Percentiles rank a stretch among this genome's conserved stretches.
Evolutionary conservation across 257 asterid genomes (phyloP).

Genomic region (Lavandula angustifolia): DNA sequence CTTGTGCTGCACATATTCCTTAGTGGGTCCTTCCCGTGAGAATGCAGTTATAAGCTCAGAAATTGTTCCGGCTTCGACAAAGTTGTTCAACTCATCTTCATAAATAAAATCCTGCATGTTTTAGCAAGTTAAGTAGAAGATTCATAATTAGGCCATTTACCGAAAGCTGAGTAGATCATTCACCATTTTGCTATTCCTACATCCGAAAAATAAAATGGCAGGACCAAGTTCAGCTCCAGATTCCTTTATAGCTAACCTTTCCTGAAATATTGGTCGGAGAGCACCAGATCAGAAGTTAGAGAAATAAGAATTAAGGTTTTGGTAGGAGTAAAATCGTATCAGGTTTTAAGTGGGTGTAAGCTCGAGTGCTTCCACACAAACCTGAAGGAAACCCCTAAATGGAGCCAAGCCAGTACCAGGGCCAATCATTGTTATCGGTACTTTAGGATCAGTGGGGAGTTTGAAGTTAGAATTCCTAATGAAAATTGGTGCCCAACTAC

Average conservation of each 20-base stretch:
- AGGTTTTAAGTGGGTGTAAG: slow-evolving; percentile 1
- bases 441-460: slow-evolving; percentile 77
- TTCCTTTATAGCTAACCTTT: slow-evolving; percentile 83
- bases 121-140: background rate
- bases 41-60: slow-evolving; percentile 85
- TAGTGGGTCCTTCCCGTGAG: slow-evolving; percentile 85
- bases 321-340: too few species aligned
- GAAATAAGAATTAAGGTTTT: slow-evolving; percentile 21
- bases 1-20: slow-evolving; percentile 96
- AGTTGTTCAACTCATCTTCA: slow-evolving; percentile 67
- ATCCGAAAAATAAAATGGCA: slow-evolving; percentile 80
- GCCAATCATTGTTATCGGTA: slow-evolving; percentile 87
- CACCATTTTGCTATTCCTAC: slow-evolving; percentile 90
- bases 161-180: slow-evolving; percentile 35
- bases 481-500: slow-evolving; percentile 86
- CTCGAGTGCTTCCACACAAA: slow-evolving; percentile 32
- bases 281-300: slow-evolving; percentile 8
- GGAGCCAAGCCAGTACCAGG: slow-evolving; percentile 99
- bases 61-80: slow-evolving; percentile 65
- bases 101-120: slow-evolving; percentile 78
- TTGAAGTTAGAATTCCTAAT: slow-evolving; percentile 83
- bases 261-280: slow-evolving; percentile 52
- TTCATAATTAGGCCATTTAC: background rate
- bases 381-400: slow-evolving; percentile 99
- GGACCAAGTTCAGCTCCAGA: slow-evolving; percentile 89